Base-by-base conservation (phyloP, 106 monocot genomes). In the Gastrodia elata region DNA sequence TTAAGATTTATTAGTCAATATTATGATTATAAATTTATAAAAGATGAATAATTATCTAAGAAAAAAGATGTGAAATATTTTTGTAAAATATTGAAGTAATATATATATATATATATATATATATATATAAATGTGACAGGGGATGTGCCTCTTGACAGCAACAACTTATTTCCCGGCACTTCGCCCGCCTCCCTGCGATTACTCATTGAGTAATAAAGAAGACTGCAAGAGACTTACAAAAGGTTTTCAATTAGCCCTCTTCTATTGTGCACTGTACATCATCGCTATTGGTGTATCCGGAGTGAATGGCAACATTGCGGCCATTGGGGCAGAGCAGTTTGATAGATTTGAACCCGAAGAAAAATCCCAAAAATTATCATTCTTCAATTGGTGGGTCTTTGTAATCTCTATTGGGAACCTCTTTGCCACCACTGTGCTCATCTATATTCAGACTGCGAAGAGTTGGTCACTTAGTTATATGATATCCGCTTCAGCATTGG, bases 381-480 rank as follows among this genome's bases (percentile, higher is more conserved):
- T 94, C 86, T 94, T 94, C 94, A 94, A 94, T 73, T 94, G 94
- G 94, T 94, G 94, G 94, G 88, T 88, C 85, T 91, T 94, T 75
- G 91, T 88, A 81, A 84, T 88, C 78, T 91, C 88, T 70, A 76
- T 88, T 28, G 94, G 94, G 44, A 77, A 88, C 24, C 84, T 94
- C 58, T 91, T 64, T 8, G 18, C 64, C 11, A 64, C 15, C 10
- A 64, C 64, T 6, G 27, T 64, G 30, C 32, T 64, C 4, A 11
- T 64, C 26, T 64, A 64, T 35, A 34, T 64, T 16, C 27, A 64
- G 18, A 11, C 32, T 22, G 2, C 13, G 10, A 34, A 13, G 4
- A 34, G 64, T 34, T 65, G 30, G 11, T 65, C 65, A 15, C 5
- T 65, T 3, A 34, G 65, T 1, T 77, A 77, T 27, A 48, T 48